These are phyloP conservation scores for Kodamaea sagamina DNA, from an alignment of 805 yeast genomes.

Conservation along the genomic window DNA sequence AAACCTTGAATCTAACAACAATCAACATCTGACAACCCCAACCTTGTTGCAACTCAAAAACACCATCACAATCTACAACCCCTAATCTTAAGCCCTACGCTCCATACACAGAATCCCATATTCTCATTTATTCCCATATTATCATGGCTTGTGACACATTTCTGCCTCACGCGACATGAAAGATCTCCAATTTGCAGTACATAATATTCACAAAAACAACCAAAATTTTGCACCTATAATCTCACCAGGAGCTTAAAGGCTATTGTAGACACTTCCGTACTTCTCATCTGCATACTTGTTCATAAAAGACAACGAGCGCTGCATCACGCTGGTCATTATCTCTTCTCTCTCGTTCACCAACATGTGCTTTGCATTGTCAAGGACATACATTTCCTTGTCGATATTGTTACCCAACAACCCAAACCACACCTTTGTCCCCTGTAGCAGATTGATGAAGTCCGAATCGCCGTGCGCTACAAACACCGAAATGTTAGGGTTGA, in stretches of 20 bases:
- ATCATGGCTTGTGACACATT: too few species aligned
- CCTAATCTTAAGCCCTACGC: too few species aligned
- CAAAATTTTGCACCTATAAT: too few species aligned
- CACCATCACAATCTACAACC: too few species aligned
- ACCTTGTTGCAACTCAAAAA: too few species aligned
- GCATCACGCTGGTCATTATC: conserved; percentile 3
- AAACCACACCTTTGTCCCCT: conserved; percentile 5
- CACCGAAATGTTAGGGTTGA: conserved; percentile 11
- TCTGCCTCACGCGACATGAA: too few species aligned
- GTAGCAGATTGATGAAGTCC: conserved; percentile 5
- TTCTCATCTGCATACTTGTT: conserved; percentile 11
- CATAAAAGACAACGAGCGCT: conserved; percentile 7
- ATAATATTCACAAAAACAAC: not conserved
- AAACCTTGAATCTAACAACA: too few species aligned
- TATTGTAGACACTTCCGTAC: conserved; percentile 10
- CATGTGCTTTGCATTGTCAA: conserved; percentile 12
- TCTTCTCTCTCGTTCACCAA: conserved; percentile 8
- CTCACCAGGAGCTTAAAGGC: conserved; percentile 7
- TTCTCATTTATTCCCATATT: too few species aligned
- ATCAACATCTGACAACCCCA: too few species aligned
- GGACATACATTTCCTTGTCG: conserved; percentile 11
- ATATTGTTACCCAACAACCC: conserved; percentile 8
- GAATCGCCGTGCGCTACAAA: conserved; percentile 10
- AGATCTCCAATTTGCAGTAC: not conserved
- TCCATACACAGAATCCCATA: too few species aligned